Base-by-base conservation (phyloP, 345 rosid species). In the Triadica sebifera region DNA sequence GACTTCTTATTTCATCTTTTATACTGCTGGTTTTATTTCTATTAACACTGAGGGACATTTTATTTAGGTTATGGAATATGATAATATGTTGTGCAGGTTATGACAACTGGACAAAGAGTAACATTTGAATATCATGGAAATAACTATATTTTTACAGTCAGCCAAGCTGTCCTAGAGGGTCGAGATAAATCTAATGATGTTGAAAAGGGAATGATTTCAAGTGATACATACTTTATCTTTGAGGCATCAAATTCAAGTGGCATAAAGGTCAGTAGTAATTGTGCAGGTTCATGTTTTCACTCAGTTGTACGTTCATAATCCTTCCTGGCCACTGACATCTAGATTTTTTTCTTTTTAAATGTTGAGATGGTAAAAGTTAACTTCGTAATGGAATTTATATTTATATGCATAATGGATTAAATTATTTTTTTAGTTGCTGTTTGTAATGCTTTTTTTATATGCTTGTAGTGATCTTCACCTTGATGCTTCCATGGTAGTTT, bases 51-150 rank as follows among this genome's bases (percentile, higher is more conserved):
- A 34, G 4, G 24, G 25, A 47, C 2, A 29, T 29, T 29, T 29
- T 29, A 29, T 29, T 29, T n/a, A n/a, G n/a, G n/a, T 29, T 43
- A 49, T 65, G 71, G 61, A 64, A 65, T 67, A 22, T 58, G 64
- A 39, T 69, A 1, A 69, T 55, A 15, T 61, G 25, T 3, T 52
- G 20, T 85, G 79, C 89, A 95, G 99, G 89, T 95, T 83, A 81
- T 95, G 96, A 93, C 97, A 20, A 84, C 85, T 0, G 98, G 99
- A 59, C 99, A 95, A 84, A 89, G 84, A 75, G 98, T 85, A 53
- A 77, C 94, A 39, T 95, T 93, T 67, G 97, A 93, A 82, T 91
- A 88, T 82, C 98, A 88, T 71, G 99, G 99, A 72, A 95, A 80
- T 79, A 95, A 95, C 75, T 93, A 93, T 77, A 85, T 91, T 72